Evolutionary conservation across 495 filamentous ascomycete species (phyloP).

Genomic region (Apodospora peruviana): DNA sequence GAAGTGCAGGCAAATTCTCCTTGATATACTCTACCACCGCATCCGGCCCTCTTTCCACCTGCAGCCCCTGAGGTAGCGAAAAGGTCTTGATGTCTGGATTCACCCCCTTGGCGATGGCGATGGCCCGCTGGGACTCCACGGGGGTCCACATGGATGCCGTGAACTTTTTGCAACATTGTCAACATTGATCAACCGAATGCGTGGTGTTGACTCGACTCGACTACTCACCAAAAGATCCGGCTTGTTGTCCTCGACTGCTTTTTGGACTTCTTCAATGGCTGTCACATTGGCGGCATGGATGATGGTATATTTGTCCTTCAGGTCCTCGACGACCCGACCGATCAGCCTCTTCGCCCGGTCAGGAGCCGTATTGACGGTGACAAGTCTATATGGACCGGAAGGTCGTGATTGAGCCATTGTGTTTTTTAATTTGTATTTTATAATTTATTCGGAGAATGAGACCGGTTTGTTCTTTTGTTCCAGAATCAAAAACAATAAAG

Average conservation of each 20-base stretch:
- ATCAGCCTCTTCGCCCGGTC: conserved; percentile 58
- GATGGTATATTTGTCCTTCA: conserved; percentile 57
- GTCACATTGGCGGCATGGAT: conserved; percentile 52
- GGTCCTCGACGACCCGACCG: conserved; percentile 50
- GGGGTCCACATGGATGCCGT: conserved; percentile 65
- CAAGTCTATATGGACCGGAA: conserved; percentile 54
- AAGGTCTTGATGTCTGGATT: conserved; percentile 46
- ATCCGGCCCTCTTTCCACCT: conserved; percentile 59
- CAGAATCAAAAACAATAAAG: too few species aligned
- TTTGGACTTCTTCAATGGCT: conserved; percentile 26
- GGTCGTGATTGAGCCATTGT: conserved; percentile 12
- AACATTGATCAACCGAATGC: neutral
- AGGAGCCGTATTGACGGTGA: conserved; percentile 65
- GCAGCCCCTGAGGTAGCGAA: conserved; percentile 58
- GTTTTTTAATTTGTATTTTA: neutral
- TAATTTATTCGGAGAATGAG: neutral
- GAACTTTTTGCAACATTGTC: conserved; percentile 40
- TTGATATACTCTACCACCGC: conserved; percentile 59
- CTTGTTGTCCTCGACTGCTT: conserved; percentile 14
- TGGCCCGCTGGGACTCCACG: conserved; percentile 50
- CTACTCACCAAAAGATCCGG: conserved; percentile 31
- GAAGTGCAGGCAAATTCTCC: conserved; percentile 50
- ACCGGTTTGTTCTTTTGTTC: too few species aligned
- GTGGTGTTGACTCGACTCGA: neutral
- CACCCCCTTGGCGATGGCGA: conserved; percentile 46